Base-by-base conservation (phyloP, 768 basidiomycete species). In the Chalciporus pseudorubinellus region DNA sequence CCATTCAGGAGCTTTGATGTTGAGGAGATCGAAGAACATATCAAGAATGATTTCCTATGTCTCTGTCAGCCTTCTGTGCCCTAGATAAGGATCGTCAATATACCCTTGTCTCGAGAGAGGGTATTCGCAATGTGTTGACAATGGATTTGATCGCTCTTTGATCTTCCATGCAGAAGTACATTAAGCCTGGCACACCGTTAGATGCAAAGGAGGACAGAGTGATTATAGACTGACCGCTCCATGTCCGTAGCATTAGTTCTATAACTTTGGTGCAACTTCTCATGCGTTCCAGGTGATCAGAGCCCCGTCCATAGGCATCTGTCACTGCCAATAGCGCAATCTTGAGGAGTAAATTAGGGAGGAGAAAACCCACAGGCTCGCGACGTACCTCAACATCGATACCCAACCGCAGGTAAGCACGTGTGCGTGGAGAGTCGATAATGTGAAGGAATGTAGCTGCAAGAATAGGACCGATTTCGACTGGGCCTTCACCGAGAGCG, bases 91-190 rank as follows among this genome's bases (percentile, higher is more conserved):
- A 34, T 31, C 39, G 21, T 5, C 3, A 52, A 18, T 56, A n/a
- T 65, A 94, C 95, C 65, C 94, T 77, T 43, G 89, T 86, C 42
- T 92, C 87, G 22, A 92, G 76, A 3, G 89, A 92, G 1, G 95
- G 94, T 70, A 97, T 90, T 55, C 85, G 82, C 40, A 99, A 76
- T 0, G 88, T 91, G 59, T 94, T 81, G 26, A 98, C 78, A 26
- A 98, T 71, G 5, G 90, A 87, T 44, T 85, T 82, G 48, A 99
- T 85, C 0, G 94, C 92, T 29, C 83, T 76, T 76, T 89, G 88
- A 58, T 91, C 83, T 63, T 94, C 81, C 81, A 94, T 84, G 68
- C 92, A 95, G 60, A 95, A 85, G 66, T 95, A 98, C 80, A 98
- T 85, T 21, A 98, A 65, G 11, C 95, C 95, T 79, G 77, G 42